Conservation (phyloP, 768 basidiomycete species). For the Cyathus striatus region DNA sequence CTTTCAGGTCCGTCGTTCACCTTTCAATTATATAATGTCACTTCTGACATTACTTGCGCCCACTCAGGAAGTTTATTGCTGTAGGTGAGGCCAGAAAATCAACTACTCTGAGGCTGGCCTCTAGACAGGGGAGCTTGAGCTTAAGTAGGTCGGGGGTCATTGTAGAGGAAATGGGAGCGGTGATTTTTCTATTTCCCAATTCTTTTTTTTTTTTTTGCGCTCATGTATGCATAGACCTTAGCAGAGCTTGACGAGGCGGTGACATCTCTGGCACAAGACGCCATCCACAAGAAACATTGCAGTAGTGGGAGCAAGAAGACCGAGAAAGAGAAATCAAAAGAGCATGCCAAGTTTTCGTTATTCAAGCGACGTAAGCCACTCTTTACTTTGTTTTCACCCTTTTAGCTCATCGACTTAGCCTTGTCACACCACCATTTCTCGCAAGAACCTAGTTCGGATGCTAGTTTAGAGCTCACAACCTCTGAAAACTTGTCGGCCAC, state of each 20-base stretch:
- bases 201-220: background rate
- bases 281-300: conserved; percentile 27
- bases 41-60: conserved; percentile 8
- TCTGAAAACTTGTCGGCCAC: conserved; percentile 6
- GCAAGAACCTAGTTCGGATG: conserved; percentile 7
- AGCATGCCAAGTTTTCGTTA: conserved; percentile 44
- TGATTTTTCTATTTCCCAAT: conserved; percentile 25
- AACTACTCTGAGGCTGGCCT: conserved; percentile 32
- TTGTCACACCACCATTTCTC: background rate
- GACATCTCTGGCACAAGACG: conserved; percentile 33
- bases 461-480: conserved; percentile 3
- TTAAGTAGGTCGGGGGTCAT: conserved; percentile 45
- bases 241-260: conserved; percentile 54
- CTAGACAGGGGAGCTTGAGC: conserved; percentile 37
- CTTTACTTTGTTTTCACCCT: conserved; percentile 10
- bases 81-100: conserved; percentile 37
- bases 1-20: conserved; percentile 59
- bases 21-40: conserved; percentile 5
- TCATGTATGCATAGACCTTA: conserved; percentile 39
- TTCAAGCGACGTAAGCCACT: conserved; percentile 64
- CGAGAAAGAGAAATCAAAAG: conserved; percentile 49
- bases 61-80: conserved; percentile 58
- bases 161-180: conserved; percentile 64
- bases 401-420: background rate
- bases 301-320: conserved; percentile 38